phyloP scores from a whole-genome alignment of 1,284 basidiomycete species.

The Erythrobasidium hasegawianum region DNA sequence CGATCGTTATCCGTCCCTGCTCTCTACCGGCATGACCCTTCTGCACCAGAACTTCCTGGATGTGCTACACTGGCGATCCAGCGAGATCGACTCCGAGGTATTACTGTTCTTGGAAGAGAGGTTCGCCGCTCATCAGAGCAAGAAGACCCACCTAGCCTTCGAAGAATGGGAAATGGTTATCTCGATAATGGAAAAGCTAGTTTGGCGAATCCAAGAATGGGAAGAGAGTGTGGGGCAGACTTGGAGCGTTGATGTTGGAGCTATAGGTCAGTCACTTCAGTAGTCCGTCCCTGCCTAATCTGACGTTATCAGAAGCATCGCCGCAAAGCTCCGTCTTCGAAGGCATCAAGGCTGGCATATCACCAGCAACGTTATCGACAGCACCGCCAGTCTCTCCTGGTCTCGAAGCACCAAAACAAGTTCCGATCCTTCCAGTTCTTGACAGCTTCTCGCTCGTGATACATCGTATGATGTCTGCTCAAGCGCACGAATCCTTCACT shows the following conservation, averaged over 20 bases:
- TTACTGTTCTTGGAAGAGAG: slow-evolving; percentile 42
- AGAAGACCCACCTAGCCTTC: slow-evolving; percentile 37
- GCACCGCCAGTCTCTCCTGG: slow-evolving; percentile 43
- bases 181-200: slow-evolving; percentile 2
- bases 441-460: slow-evolving; percentile 47
- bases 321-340: slow-evolving; percentile 40
- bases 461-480: slow-evolving; percentile 25
- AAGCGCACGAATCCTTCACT: slow-evolving; percentile 23
- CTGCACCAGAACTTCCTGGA: slow-evolving; percentile 41
- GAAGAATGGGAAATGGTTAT: slow-evolving; percentile 15
- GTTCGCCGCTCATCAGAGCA: slow-evolving; percentile 25
- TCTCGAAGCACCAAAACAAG: not conserved
- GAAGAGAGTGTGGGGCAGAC: slow-evolving; percentile 1
- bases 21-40: slow-evolving; percentile 42
- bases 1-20: slow-evolving; percentile 40
- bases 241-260: slow-evolving; percentile 2
- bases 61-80: slow-evolving; percentile 42
- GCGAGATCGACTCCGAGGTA: slow-evolving; percentile 42
- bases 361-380: slow-evolving; percentile 15
- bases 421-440: slow-evolving; percentile 46
- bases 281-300: no score
- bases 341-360: slow-evolving; percentile 12
- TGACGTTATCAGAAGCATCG: slow-evolving; percentile 1
- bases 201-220: slow-evolving; percentile 20
- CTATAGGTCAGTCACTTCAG: not conserved